These are phyloP conservation scores for Babesia ovata DNA, from an alignment of 169 alveolate genomes.

Conservation along the genomic window DNA sequence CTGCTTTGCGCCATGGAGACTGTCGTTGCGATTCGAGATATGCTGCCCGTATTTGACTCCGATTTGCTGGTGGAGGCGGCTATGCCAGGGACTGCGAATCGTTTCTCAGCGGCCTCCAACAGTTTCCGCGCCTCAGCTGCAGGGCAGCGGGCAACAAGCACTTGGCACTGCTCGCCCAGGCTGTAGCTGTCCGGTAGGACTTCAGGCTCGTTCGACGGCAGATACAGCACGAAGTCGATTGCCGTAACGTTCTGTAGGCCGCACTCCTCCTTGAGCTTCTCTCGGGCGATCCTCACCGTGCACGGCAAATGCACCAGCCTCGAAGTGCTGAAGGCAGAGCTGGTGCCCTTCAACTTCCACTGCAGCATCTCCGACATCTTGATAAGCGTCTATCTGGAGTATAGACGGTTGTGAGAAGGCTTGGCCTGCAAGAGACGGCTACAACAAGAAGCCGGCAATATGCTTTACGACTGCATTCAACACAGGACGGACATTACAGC, in stretches of 20 bases:
- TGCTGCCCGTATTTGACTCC: not conserved
- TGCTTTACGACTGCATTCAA: no score
- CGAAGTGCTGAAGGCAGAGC: conserved; percentile 38
- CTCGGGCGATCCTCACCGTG: conserved; percentile 42
- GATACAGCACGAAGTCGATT: conserved; percentile 56
- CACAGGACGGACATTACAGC: no score
- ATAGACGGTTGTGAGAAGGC: not conserved
- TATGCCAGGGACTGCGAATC: not conserved
- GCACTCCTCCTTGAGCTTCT: conserved; percentile 52
- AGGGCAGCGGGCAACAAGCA: conserved; percentile 42
- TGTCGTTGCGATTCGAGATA: not conserved
- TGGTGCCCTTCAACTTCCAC: conserved; percentile 71
- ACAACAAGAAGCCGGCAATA: not conserved
- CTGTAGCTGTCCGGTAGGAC: conserved; percentile 47
- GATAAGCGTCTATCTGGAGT: not conserved
- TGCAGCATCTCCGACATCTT: conserved; percentile 11
- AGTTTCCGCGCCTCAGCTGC: conserved; percentile 56
- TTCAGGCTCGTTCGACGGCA: conserved; percentile 25
- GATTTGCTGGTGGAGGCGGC: not conserved
- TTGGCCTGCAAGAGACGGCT: not conserved
- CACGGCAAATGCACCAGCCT: conserved; percentile 32
- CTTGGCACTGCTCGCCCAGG: conserved; percentile 27
- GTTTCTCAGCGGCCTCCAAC: conserved; percentile 35
- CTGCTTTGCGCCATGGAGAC: not conserved
- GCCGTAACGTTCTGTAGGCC: conserved; percentile 59